Conservation (phyloP, 306 rosid species). For the Castanea crenata region DNA sequence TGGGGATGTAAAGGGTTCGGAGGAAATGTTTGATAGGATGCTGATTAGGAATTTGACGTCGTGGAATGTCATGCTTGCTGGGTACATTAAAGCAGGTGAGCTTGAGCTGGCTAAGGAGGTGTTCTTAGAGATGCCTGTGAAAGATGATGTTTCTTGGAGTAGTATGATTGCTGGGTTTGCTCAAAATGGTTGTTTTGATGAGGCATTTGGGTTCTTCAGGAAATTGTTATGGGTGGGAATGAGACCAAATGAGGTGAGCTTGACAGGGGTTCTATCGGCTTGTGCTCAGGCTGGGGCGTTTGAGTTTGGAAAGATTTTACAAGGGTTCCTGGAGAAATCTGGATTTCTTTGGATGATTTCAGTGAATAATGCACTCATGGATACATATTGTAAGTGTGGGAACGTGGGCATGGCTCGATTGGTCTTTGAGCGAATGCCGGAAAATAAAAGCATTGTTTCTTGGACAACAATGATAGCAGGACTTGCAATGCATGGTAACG, state of each 20-base stretch:
- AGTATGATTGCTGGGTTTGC: slow-evolving; percentile 84
- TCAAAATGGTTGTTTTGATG: slow-evolving; percentile 55
- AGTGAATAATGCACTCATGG: slow-evolving; percentile 76
- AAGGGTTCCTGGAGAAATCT: slow-evolving; percentile 61
- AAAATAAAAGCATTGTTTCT: slow-evolving; percentile 54
- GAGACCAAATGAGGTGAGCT: slow-evolving; percentile 69
- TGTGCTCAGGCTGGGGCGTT: slow-evolving; percentile 86
- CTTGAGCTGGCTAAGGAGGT: slow-evolving; percentile 56
- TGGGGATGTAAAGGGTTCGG: slow-evolving; percentile 43
- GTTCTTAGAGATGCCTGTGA: slow-evolving; percentile 57
- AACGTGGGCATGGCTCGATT: slow-evolving; percentile 59
- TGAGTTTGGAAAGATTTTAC: slow-evolving; percentile 69
- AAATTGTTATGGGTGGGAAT: slow-evolving; percentile 44
- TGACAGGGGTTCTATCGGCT: slow-evolving; percentile 76
- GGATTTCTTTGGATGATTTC: slow-evolving; percentile 61
- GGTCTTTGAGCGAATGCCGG: slow-evolving; percentile 56
- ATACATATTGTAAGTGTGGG: slow-evolving; percentile 70
- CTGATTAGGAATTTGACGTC: slow-evolving; percentile 66
- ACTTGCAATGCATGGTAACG: slow-evolving; percentile 82
- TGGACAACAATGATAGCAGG: slow-evolving; percentile 82
- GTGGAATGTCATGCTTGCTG: slow-evolving; percentile 77
- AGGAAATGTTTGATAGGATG: slow-evolving; percentile 49
- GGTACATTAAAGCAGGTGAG: slow-evolving; percentile 64
- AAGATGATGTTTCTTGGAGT: slow-evolving; percentile 85
- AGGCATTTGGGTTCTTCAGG: slow-evolving; percentile 75